phyloP scores from a whole-genome alignment of 148 eudicot genomes.

The Cornus controversa region DNA sequence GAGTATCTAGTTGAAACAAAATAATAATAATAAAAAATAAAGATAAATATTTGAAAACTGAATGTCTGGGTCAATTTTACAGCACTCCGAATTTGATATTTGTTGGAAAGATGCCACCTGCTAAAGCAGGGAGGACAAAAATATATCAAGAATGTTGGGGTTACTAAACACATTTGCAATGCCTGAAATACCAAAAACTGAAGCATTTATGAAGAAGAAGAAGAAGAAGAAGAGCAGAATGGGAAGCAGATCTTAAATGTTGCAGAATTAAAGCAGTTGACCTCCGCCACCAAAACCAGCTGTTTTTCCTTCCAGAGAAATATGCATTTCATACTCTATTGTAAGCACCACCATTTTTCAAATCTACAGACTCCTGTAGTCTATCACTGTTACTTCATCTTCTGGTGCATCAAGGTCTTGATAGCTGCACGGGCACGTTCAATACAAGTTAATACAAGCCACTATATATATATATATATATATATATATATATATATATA shows the following conservation, averaged over 20 bases:
- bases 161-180: background rate
- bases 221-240: no score
- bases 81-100: background rate
- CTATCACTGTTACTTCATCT: slow-evolving; percentile 97
- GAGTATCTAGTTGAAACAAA: background rate
- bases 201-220: background rate
- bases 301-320: background rate
- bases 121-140: background rate
- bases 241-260: background rate
- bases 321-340: background rate
- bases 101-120: background rate
- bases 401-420: slow-evolving; percentile 97
- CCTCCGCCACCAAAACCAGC: background rate
- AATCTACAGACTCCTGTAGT: slow-evolving; percentile 79
- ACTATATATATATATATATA: no score
- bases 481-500: no score
- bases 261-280: background rate
- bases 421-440: slow-evolving; percentile 56
- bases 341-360: background rate
- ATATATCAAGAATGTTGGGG: background rate
- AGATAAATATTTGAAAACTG: background rate
- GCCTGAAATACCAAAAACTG: background rate
- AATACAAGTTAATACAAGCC: slow-evolving; percentile 8
- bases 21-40: no score
- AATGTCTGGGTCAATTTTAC: background rate